Evolutionary conservation across 495 filamentous ascomycete species (phyloP), one percentile per base, ranked within the genome.

Genomic region (Umbilicaria muhlenbergii): DNA sequence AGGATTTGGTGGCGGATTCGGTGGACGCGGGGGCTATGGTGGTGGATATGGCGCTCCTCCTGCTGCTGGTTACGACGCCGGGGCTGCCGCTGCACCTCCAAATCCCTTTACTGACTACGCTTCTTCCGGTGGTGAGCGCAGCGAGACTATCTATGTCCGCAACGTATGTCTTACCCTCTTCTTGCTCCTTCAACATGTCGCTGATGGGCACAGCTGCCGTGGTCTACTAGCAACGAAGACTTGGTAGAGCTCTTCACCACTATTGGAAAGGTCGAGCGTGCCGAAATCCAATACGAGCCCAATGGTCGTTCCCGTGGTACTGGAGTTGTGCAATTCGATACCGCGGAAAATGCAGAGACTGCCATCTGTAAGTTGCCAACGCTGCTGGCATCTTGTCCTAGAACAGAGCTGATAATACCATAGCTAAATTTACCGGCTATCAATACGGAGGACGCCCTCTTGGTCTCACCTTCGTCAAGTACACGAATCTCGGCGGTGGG

Each of bases 171-270:
- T 12, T 19, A 16, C 40, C 16, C 5, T 33, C 34, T 34, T 32
- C 2, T 3, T 15, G 15, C 11, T 37, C 10, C 41, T 32, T 32
- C 11, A 43, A 10, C 24, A 13, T 15, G 10, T 19, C 43, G 37
- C 41, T 41, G 36, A 49, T 34, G 13, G 10, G 45, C 43, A 15
- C 54, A 96, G 89, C 75, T 98, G 44, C 91, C 91, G 5, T 98
- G 91, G 91, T 95, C 89, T 31, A 98, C 91, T 16, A 94, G 87
- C 65, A 95, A 96, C 53, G 92, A 96, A 44, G 91, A 98, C 60
- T 64, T 98, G 4, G 73, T 95, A 38, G 91, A 98, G 56, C 73
- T 98, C 12, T 98, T 98, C 73, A 86, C 80, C 24, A 98, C 91
- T 5, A 96, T 98, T 57, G 91, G 89, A 37, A 94, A 94, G 63